These are phyloP conservation scores for Steccherinum ochraceum DNA, from an alignment of 768 basidiomycete species.

Conservation along the genomic window DNA sequence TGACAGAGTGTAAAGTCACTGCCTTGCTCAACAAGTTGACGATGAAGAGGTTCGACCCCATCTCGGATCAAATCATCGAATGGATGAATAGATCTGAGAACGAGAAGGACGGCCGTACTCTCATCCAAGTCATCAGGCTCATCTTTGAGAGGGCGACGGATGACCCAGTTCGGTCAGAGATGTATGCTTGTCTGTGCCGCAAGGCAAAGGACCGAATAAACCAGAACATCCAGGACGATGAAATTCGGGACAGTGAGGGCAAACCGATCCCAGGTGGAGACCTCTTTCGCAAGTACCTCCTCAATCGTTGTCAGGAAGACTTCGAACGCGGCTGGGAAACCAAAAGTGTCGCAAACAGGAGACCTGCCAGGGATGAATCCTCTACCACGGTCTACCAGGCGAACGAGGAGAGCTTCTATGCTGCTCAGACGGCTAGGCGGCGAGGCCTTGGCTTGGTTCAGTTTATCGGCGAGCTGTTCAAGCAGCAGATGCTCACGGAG, in stretches of 20 bases:
- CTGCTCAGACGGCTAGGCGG: constrained; percentile 94
- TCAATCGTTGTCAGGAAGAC: constrained; percentile 96
- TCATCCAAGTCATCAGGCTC: constrained; percentile 92
- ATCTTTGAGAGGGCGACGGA: constrained; percentile 98
- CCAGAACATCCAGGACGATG: constrained; percentile 81
- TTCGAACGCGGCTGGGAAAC: constrained; percentile 94
- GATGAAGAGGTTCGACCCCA: constrained; percentile 93
- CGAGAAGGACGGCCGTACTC: constrained; percentile 88
- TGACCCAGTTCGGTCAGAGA: constrained; percentile 92
- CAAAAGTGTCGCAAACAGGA: constrained; percentile 80
- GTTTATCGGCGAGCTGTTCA: constrained; percentile 98
- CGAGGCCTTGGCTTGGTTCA: constrained; percentile 95
- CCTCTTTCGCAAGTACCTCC: constrained; percentile 93
- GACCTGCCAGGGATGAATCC: constrained; percentile 79
- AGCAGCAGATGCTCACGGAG: constrained; percentile 96
- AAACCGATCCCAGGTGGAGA: constrained; percentile 90
- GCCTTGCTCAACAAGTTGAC: constrained; percentile 90
- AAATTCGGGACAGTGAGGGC: constrained; percentile 74
- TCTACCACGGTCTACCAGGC: constrained; percentile 62
- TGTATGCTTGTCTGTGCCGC: constrained; percentile 93
- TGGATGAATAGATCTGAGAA: constrained; percentile 93
- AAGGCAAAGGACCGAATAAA: constrained; percentile 96
- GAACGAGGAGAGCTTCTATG: constrained; percentile 62
- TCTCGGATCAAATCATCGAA: constrained; percentile 87
- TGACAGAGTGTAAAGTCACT: constrained; percentile 92